A percentile compares a stretch with the other conserved stretches of the same genome.
Conservation (phyloP, 2,329 filamentous ascomycete genomes). For the Ophiostoma tasmaniense region DNA sequence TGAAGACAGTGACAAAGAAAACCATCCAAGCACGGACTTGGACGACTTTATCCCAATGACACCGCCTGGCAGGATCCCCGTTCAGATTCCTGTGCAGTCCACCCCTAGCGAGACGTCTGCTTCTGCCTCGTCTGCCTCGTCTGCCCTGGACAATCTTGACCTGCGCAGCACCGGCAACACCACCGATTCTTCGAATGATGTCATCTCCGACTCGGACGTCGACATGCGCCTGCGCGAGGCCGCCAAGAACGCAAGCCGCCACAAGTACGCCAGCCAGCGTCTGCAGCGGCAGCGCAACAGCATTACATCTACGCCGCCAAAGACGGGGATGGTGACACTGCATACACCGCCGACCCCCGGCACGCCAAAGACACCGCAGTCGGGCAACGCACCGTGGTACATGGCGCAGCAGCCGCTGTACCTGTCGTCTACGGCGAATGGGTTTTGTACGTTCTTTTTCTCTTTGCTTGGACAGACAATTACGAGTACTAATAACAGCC, state of each 20-base stretch:
- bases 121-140: not conserved
- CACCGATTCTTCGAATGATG: not conserved
- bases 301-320: not conserved
- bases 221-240: constrained; percentile 6
- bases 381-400: not conserved
- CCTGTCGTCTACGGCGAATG: not conserved
- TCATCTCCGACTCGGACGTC: not conserved
- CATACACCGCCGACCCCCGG: not conserved
- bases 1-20: not conserved
- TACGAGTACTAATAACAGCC: not conserved
- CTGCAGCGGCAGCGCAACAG: not conserved
- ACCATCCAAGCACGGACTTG: not conserved
- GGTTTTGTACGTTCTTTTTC: not conserved
- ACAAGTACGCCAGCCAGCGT: not conserved
- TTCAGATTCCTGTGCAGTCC: not conserved
- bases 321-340: no score
- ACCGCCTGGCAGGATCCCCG: not conserved
- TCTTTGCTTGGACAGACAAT: not conserved
- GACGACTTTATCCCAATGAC: not conserved
- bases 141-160: no score
- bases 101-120: not conserved
- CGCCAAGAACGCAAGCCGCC: not conserved
- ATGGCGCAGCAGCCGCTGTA: not conserved
- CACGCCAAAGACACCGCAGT: not conserved
- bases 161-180: not conserved